These are phyloP conservation scores for Anthostomella pinea DNA, from an alignment of 2,329 filamentous ascomycete genomes.

Conservation along the genomic window DNA sequence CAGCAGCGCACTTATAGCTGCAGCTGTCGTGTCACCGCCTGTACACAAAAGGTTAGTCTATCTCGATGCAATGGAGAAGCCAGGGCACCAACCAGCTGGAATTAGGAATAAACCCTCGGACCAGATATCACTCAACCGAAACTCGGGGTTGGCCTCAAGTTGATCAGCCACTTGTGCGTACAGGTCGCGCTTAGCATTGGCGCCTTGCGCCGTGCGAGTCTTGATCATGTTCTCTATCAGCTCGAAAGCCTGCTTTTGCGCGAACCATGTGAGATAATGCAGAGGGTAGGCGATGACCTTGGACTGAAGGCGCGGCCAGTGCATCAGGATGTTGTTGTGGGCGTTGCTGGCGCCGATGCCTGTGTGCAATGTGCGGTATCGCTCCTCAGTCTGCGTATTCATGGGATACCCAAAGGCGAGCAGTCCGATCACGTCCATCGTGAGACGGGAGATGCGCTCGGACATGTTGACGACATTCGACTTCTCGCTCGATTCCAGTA, in stretches of 20 bases:
- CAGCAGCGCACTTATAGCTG: conserved; percentile 15
- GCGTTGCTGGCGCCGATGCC: conserved; percentile 11
- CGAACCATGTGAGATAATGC: conserved; percentile 8
- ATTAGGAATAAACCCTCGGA: conserved; percentile 19
- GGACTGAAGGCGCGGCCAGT: conserved; percentile 14
- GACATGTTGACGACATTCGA: conserved; percentile 17
- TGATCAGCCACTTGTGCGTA: conserved; percentile 18
- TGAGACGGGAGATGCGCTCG: conserved; percentile 9
- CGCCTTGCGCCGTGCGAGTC: conserved; percentile 13
- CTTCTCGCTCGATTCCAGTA: conserved; percentile 4
- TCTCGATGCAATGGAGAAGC: background rate
- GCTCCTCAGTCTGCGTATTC: conserved; percentile 14
- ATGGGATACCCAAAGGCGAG: conserved; percentile 21
- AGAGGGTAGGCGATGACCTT: conserved; percentile 10
- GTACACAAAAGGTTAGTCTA: background rate
- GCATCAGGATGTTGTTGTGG: conserved; percentile 15
- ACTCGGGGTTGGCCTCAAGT: conserved; percentile 10
- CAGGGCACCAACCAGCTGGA: conserved; percentile 15
- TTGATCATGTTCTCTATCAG: conserved; percentile 19
- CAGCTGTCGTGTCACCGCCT: conserved; percentile 17
- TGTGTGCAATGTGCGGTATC: conserved; percentile 11
- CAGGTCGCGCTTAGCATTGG: conserved; percentile 15
- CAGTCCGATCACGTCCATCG: conserved; percentile 17
- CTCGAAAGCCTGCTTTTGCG: conserved; percentile 13
- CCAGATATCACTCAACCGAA: conserved; percentile 18